Percentiles rank a stretch among this genome's conserved stretches.
Evolutionary conservation across 768 basidiomycete genomes (phyloP).

Genomic region (Leucocoprinus birnbaumii): DNA sequence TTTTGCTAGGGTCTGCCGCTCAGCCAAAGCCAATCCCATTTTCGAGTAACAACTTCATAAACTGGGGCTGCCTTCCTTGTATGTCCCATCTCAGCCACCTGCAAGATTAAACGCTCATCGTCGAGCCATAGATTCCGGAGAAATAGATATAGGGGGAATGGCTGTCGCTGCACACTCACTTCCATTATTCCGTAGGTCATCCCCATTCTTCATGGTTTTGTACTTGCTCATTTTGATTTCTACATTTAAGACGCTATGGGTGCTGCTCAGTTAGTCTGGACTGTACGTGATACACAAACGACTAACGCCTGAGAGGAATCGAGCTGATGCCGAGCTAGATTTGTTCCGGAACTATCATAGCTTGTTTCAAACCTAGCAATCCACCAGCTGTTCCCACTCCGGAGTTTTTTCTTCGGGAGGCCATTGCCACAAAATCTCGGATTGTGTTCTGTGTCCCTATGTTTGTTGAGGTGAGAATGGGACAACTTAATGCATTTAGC

Average conservation of each 20-base stretch:
- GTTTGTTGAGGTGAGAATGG: slow-evolving; percentile 19
- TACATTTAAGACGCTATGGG: slow-evolving; percentile 15
- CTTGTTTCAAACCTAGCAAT: slow-evolving; percentile 19
- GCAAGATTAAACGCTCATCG: no score
- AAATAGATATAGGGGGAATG: slow-evolving; percentile 19
- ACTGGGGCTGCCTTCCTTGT: slow-evolving; percentile 16
- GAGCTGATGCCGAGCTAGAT: neutral
- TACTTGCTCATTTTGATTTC: no score
- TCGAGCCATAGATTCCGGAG: slow-evolving; percentile 19
- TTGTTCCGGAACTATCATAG: slow-evolving; percentile 14
- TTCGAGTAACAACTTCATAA: slow-evolving; percentile 11
- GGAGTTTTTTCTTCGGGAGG: slow-evolving; percentile 13
- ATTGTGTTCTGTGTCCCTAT: slow-evolving; percentile 15
- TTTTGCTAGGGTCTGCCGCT: slow-evolving; percentile 20
- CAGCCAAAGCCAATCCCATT: slow-evolving; percentile 19
- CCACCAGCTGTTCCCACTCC: slow-evolving; percentile 17
- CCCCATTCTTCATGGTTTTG: no score
- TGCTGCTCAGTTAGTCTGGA: slow-evolving; percentile 14
- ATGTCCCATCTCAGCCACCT: no score
- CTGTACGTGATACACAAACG: no score
- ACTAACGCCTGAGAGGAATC: no score
- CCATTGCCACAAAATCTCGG: slow-evolving; percentile 4
- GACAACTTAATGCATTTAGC: no score
- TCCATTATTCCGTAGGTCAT: slow-evolving; percentile 19
- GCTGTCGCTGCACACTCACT: slow-evolving; percentile 16